A percentile compares a stretch with the other conserved stretches of the same genome.
These are phyloP conservation scores for Drosera capensis DNA, from an alignment of 148 eudicot genomes.

Conservation along the genomic window DNA sequence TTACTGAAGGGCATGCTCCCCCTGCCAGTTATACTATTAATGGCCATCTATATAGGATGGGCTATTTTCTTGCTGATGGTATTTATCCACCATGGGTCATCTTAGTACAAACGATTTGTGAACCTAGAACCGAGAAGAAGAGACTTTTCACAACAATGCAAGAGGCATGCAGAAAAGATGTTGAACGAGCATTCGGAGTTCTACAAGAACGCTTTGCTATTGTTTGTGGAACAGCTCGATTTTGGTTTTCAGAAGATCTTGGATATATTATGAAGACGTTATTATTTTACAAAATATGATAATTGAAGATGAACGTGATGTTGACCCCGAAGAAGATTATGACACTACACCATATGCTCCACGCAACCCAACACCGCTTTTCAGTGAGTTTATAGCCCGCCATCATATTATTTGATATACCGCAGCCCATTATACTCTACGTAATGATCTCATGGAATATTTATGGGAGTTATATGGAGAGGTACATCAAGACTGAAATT, in stretches of 20 bases:
- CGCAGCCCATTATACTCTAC: too few species aligned
- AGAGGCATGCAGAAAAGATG: constrained; percentile 10
- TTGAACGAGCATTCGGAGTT: constrained; percentile 13
- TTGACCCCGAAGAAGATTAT: too few species aligned
- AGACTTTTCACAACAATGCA: background rate
- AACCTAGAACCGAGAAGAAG: constrained; percentile 2
- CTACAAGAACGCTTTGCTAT: constrained; percentile 12
- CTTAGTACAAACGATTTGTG: background rate
- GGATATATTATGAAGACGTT: background rate
- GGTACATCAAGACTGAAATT: too few species aligned
- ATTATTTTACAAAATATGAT: too few species aligned
- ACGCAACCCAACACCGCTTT: too few species aligned
- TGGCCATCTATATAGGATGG: background rate
- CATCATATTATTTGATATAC: too few species aligned
- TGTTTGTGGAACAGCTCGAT: background rate
- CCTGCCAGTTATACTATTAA: background rate
- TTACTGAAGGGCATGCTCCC: background rate
- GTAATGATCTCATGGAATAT: too few species aligned
- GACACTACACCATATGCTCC: too few species aligned
- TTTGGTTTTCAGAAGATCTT: background rate
- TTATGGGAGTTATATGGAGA: too few species aligned
- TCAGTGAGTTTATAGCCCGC: too few species aligned
- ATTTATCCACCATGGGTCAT: too few species aligned
- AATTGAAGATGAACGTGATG: too few species aligned
- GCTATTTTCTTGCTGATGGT: background rate